phyloP scores from a whole-genome alignment of 2,329 filamentous ascomycete genomes.

The Penicillium psychrosexuale region DNA sequence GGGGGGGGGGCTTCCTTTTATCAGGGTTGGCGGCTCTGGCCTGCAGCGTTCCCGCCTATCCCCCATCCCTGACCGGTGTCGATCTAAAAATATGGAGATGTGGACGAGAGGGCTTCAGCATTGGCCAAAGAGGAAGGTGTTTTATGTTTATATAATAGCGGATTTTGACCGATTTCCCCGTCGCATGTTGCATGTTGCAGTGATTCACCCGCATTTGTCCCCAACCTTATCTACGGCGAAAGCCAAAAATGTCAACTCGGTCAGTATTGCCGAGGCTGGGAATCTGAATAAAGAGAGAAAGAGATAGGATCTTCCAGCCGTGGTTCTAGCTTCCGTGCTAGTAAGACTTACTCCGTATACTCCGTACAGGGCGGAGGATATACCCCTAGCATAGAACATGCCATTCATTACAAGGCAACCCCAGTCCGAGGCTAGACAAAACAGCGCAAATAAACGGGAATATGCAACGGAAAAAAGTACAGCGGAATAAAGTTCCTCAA shows the following conservation, averaged over 20 bases:
- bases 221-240: slow-evolving; percentile 4
- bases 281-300: neutral
- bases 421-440: neutral
- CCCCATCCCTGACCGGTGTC: neutral
- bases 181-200: neutral
- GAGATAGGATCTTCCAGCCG: neutral
- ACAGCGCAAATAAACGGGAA: neutral
- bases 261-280: neutral
- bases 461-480: neutral
- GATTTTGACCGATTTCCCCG: neutral
- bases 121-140: neutral
- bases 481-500: neutral
- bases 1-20: neutral
- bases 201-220: slow-evolving; percentile 1
- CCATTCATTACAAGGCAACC: neutral
- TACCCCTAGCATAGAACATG: neutral
- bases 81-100: neutral
- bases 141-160: neutral
- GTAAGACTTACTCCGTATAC: neutral
- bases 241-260: neutral
- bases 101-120: neutral
- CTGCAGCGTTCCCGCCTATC: neutral
- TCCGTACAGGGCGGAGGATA: neutral
- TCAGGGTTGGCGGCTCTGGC: slow-evolving; percentile 1
- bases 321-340: neutral